Base-by-base conservation (phyloP, 2,329 filamentous ascomycete species). In the Penicillium sp. region DNA sequence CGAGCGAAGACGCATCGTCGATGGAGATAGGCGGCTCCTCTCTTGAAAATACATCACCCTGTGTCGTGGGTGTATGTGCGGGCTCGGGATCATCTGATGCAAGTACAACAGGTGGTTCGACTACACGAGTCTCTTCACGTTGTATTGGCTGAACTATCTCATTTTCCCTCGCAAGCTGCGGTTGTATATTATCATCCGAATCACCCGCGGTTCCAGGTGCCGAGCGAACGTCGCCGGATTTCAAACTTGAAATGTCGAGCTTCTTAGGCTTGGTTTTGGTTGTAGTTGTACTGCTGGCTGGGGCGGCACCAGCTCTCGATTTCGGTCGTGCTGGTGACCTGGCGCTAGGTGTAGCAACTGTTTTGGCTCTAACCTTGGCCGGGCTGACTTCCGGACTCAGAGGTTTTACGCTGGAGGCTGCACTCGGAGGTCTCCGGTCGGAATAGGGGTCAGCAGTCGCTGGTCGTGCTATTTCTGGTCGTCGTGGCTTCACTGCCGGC, bases 341-440 rank as follows among this genome's bases (percentile, higher is more conserved):
- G 3, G 67, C 62, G 12, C 66, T 69, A 5, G 69, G 70, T 16
- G 69, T 71, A 40, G 62, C 57, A 30, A 54, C 61, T 14, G 66
- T 60, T 30, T 55, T 61, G n/a, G 68, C 52, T 50, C 70, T 70
- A 8, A 65, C 52, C 49, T 63, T 68, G 16, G 65, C 60, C 28
- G 65, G 20, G 54, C 62, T 40, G 55, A 52, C 57, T 60, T 64
- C 35, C 18, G 63, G 64, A 57, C 65, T 67, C 58, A 69, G 63
- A 57, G 68, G 70, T 47, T 63, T 66, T 28, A 59, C 60, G 28
- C 64, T 64, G 12, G 81, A 81, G 62, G 83, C 81, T 28, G 82
- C 80, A 12, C 80, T 82, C 35, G 78, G 78, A 23, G 81, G 79
- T 51, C 80, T 61, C 30, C 66, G 64, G 52, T 65, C 63, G 38